phyloP scores from a whole-genome alignment of 2,329 filamentous ascomycete species.

The Monilinia polystroma region DNA sequence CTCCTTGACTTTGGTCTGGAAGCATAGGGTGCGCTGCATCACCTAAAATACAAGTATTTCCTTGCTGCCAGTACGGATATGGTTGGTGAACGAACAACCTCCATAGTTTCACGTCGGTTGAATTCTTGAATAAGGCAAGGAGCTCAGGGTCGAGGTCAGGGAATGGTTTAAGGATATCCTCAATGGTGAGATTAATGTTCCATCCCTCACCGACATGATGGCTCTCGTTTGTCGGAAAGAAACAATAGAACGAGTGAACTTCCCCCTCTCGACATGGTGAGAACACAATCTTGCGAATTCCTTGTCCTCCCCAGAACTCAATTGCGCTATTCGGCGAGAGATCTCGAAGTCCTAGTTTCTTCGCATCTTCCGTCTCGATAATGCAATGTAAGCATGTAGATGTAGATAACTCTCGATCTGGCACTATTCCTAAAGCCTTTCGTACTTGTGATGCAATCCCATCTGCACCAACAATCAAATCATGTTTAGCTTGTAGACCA shows the following conservation, averaged over 20 bases:
- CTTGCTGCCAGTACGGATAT: conserved; percentile 56
- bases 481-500: conserved; percentile 37
- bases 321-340: conserved; percentile 34
- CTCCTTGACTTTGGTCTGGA: conserved; percentile 67
- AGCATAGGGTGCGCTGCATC: conserved; percentile 69
- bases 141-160: conserved; percentile 53
- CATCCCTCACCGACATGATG: conserved; percentile 36
- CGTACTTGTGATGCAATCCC: conserved; percentile 65
- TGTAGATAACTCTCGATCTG: conserved; percentile 40
- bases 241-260: conserved; percentile 44
- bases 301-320: conserved; percentile 42
- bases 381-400: conserved; percentile 44
- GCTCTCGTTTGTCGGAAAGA: conserved; percentile 38
- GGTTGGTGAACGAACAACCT: conserved; percentile 50
- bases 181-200: conserved; percentile 43
- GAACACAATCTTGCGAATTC: conserved; percentile 45
- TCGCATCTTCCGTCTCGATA: conserved; percentile 36
- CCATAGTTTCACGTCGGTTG: conserved; percentile 39
- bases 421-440: conserved; percentile 54
- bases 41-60: conserved; percentile 56
- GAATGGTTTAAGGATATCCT: conserved; percentile 60
- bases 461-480: conserved; percentile 49
- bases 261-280: conserved; percentile 43
- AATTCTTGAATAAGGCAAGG: conserved; percentile 34
- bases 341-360: conserved; percentile 32